These are phyloP conservation scores for Termitomyces sp. DNA, from an alignment of 768 basidiomycete species.

Conservation along the genomic window DNA sequence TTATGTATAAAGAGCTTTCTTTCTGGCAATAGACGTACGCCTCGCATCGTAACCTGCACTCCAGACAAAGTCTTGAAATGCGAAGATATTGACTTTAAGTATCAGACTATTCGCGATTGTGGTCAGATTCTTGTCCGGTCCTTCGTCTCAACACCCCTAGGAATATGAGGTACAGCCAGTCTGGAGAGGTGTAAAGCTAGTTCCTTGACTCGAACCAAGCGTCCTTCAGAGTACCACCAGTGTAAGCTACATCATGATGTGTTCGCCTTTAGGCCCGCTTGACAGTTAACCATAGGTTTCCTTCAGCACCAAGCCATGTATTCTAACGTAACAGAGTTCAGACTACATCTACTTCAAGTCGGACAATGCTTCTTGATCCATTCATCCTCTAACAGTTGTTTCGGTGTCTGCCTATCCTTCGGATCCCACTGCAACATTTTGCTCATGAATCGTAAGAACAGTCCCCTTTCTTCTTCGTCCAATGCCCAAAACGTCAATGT, in stretches of 20 bases:
- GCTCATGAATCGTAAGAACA: slow-evolving; percentile 3
- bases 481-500: not conserved
- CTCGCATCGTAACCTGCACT: not conserved
- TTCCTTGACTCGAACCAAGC: not conserved
- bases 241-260: not conserved
- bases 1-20: too few species aligned
- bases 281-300: not conserved
- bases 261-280: not conserved
- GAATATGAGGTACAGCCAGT: too few species aligned
- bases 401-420: not conserved
- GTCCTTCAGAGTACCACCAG: not conserved
- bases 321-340: not conserved
- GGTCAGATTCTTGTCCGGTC: too few species aligned
- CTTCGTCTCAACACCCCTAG: too few species aligned
- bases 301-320: not conserved
- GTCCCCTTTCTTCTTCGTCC: slow-evolving; percentile 1
- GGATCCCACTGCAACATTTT: slow-evolving; percentile 10
- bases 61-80: not conserved
- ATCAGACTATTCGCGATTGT: too few species aligned
- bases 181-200: too few species aligned
- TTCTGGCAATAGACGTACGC: too few species aligned
- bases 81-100: too few species aligned
- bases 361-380: not conserved
- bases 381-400: slow-evolving; percentile 1
- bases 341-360: not conserved